Base-by-base conservation (phyloP, 2,329 filamentous ascomycete species). In the Penicillium expansum region DNA sequence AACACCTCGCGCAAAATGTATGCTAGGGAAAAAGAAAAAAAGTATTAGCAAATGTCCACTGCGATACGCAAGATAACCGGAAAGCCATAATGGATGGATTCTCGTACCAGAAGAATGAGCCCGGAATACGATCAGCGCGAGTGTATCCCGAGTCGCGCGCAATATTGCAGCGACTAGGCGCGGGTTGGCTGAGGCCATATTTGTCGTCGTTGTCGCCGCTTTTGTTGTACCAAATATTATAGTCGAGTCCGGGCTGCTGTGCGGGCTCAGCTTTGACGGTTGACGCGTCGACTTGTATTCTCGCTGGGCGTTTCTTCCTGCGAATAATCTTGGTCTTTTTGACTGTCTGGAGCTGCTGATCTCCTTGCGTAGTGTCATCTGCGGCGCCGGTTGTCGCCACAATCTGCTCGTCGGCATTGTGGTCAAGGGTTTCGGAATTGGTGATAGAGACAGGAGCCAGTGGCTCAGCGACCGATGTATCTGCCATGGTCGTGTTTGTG, bases 181-280 rank as follows among this genome's bases (percentile, higher is more conserved):
- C 93, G 14, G 87, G 84, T 22, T 87, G 89, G 71, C 97, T 88
- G 35, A 89, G 91, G 4, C 92, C 83, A 69, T 93, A 92, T 67
- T 92, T 91, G 79, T 95, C 92, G 71, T 97, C 93, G 59, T 92
- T 86, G 76, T 99, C 94, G 69, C 94, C 94, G 92, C 93, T 97
- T 77, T 97, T 97, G 79, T 96, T 97, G 78, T 97, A 96, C 93
- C 92, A 97, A 69, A 96, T 95, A 76, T 99, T 99, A 82, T 94
- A 99, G 57, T 92, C 91, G 0, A 91, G 96, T 52, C 94, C 94
- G 0, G 93, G 97, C 69, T 97, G 92, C 1, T 91, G 90, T 16
- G 92, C 91, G 4, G 90, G 89, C 67, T 96, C 91, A 33, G 88
- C 88, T 67, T 89, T 90, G 76, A 96, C 84, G 42, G 87, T 87